Base-by-base conservation (phyloP, 306 rosid genomes). In the Casuarina cunninghamiana region DNA sequence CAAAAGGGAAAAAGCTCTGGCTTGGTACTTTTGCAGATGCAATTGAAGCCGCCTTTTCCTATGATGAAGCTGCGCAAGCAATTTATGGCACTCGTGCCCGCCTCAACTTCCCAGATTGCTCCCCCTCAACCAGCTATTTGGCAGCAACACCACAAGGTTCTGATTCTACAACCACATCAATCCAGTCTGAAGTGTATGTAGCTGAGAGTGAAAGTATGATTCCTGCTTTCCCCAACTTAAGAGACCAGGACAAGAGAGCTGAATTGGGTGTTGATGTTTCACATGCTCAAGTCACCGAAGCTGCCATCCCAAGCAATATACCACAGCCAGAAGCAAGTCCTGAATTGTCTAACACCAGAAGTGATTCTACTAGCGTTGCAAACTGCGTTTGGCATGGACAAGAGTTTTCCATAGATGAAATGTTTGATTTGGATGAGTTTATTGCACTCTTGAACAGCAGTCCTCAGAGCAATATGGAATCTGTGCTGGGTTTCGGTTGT, bases 21-120 rank as follows among this genome's bases (percentile, higher is more conserved):
- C 82, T 91, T 21, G 98, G 98, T 21, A 89, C 98, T 43, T 93
- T 88, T 6, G 85, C 94, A 1, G 83, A 83, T 3, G 98, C 92
- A 1, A 45, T 77, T 41, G 92, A 91, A 53, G 98, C 92, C 49
- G 95, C 98, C 5, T 83, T 83, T 16, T 88, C 90, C 5, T 88
- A 96, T 78, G 99, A 96, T 72, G 96, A 90, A 46, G 99, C 99
- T 78, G 98, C 99, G 1, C 86, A 87, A 75, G 89, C 91, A 21
- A 93, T 93, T 97, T 96, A 90, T 74, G 97, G 97, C 57, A 51
- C 87, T 2, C 37, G 51, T 74, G 99, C 99, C 2, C 89, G 96
- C 10, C 92, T 96, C 38, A 96, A 96, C 66, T 91, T 90, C 17
- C 91, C 96, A 10, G 94, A 73, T 2, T 74, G 77, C 48, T 86